Evolutionary conservation across 1,284 basidiomycete genomes (phyloP), one percentile per base, ranked within the genome.

Genomic region (Irpex rosettiformis): DNA sequence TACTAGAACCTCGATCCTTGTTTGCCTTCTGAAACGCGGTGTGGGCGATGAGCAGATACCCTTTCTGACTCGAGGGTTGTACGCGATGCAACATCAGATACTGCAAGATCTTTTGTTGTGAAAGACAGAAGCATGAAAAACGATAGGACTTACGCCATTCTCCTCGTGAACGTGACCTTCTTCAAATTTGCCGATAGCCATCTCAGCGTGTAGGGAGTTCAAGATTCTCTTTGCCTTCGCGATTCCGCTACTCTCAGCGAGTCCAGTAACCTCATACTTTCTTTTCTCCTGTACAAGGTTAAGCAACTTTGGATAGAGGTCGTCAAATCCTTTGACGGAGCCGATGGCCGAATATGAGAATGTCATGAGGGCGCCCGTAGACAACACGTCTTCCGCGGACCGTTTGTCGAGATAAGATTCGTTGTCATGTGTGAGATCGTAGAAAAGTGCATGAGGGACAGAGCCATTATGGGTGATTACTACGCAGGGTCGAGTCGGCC

Each of bases 101-200:
- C 93, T 96, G 67, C 7, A 45, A 42, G 28, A 48, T 10, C 24
- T 25, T 18, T 2, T 30, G 51, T 16, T 28, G 18, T 10, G 5
- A 11, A 16, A 5, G 30, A 52, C 22, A 48, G 1, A 43, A 48
- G 27, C 53, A 27, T 7, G 43, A 18, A 29, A 27, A 55, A 27
- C 30, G 0, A 43, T 11, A 40, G 4, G 7, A 84, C 88, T 73
- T 70, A 92, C 94, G 70, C 96, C 86, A 64, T 92, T 93, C 70
- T 98, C 96, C 71, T 97, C 93, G 68, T 95, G 94, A 10, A 98
- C 93, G 74, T 97, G 93, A 0, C 94, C 95, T 71, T 98, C 95
- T 61, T 86, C 84, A 65, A 82, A 96, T 0, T 86, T 90, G 1
- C 79, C 84, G 28, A 91, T 76, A 5, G 93, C 83, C 91, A 98